A percentile compares a stretch with the other conserved stretches of the same genome.
phyloP scores from a whole-genome alignment of 2,329 filamentous ascomycete genomes.

The Xylariaceae sp. region DNA sequence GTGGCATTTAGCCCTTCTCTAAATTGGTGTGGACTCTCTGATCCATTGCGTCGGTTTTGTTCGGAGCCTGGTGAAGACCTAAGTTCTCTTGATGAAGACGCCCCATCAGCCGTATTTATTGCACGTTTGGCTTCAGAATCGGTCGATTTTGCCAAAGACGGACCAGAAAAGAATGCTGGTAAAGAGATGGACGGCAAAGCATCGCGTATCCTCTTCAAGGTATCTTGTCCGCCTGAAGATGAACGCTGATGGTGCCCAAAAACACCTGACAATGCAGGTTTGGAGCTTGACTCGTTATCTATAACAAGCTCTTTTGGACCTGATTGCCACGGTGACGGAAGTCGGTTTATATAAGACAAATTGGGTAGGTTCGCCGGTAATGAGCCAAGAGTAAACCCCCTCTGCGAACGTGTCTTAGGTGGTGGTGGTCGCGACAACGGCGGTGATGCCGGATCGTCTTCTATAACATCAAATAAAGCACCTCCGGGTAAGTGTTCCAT shows the following conservation, averaged over 20 bases:
- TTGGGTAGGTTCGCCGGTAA: constrained; percentile 23
- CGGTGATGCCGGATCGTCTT: constrained; percentile 25
- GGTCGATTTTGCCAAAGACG: constrained; percentile 25
- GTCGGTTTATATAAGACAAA: constrained; percentile 16
- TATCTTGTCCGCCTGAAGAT: constrained; percentile 53
- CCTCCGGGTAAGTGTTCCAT: constrained; percentile 41
- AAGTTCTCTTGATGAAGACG: constrained; percentile 17
- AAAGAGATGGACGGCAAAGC: constrained; percentile 54
- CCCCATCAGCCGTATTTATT: constrained; percentile 18
- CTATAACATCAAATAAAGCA: constrained; percentile 36
- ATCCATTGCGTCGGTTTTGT: constrained; percentile 10
- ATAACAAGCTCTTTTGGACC: constrained; percentile 38
- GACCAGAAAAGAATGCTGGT: constrained; percentile 41
- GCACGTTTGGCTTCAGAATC: constrained; percentile 21
- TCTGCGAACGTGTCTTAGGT: constrained; percentile 19
- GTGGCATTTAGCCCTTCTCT: constrained; percentile 13
- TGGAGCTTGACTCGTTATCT: constrained; percentile 28
- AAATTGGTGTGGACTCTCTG: constrained; percentile 6
- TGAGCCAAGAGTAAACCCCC: constrained; percentile 28
- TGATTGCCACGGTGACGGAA: constrained; percentile 39
- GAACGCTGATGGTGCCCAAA: constrained; percentile 49
- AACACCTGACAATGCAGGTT: constrained; percentile 41
- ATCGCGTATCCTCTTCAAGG: constrained; percentile 53
- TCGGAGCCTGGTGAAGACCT: constrained; percentile 4
- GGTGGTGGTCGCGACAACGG: constrained; percentile 1